phyloP scores from a whole-genome alignment of 148 eudicot species.

The Cornus kousa region DNA sequence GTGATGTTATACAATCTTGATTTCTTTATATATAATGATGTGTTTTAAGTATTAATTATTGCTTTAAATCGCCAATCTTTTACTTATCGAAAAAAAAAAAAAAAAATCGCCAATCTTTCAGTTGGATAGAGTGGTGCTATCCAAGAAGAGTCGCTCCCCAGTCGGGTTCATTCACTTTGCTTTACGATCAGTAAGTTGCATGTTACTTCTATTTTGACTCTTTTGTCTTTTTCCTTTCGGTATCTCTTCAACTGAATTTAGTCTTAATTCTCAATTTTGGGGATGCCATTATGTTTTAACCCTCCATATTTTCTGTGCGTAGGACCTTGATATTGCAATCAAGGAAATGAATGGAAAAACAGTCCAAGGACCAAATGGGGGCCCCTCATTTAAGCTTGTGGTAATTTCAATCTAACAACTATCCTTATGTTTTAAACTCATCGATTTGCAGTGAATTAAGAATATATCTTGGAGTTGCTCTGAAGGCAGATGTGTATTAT shows the following conservation, averaged over 20 bases:
- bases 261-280: background rate
- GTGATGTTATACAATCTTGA: constrained; percentile 6
- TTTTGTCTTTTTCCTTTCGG: background rate
- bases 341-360: constrained; percentile 50
- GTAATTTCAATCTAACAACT: constrained; percentile 24
- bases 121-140: constrained; percentile 68
- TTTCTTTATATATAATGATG: background rate
- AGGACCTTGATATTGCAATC: constrained; percentile 69
- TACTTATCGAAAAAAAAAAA: too few relatives aligned
- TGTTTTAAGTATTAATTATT: constrained; percentile 6
- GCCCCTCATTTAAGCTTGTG: constrained; percentile 43
- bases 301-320: background rate
- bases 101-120: constrained; percentile 32
- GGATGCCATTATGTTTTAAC: background rate
- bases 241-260: background rate
- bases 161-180: constrained; percentile 67
- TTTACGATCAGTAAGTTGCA: constrained; percentile 46
- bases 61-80: constrained; percentile 17
- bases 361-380: constrained; percentile 45
- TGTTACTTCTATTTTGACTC: background rate
- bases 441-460: background rate
- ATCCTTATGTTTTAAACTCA: background rate
- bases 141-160: constrained; percentile 47
- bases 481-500: background rate
- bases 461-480: constrained; percentile 6